Base-by-base conservation (phyloP, 257 asterid genomes). In the Nemophila menziesii region DNA sequence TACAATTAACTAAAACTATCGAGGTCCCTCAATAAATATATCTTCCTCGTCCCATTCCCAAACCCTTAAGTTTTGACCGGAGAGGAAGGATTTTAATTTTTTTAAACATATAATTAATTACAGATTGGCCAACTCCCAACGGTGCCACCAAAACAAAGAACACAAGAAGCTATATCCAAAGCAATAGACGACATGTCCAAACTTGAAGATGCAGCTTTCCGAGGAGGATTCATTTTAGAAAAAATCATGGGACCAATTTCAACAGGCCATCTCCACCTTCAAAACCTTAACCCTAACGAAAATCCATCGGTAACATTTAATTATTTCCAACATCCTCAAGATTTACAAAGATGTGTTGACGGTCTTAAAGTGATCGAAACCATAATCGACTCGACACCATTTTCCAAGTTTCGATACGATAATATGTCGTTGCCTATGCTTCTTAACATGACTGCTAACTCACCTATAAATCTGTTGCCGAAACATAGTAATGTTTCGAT, bases 121-220 rank as follows among this genome's bases (percentile, higher is more conserved):
- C 74, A 86, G 96, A 82, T 82, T 17, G 97, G 97, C 1, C 94
- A 86, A 54, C 71, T 86, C 5, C 72, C 92, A 47, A 77, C 82
- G 0, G 56, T 86, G 23, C 93, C 96, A 29, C 96, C 96, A 13
- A 86, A 82, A 59, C 73, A 79, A 52, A 82, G 96, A 54, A 86
- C 80, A 5, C 69, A 75, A 42, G 67, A 77, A 57, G 94, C 93
- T 49, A 40, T 86, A 22, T 56, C 71, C 14, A 51, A 39, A 44
- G 96, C 94, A 5, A 69, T 72, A 0, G 55, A 66, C 3, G 66
- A 69, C 39, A 68, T 82, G 80, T 51, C 70, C 62, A 43, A 60
- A 39, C 74, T 79, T 3, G 71, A 68, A 4, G 68, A 65, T 3
- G 16, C 66, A 1, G 68, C 52, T 1, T 77, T 86, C 43, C 44